Base-by-base conservation (phyloP, 1,284 basidiomycete species). In the Ustilago vetiveriae region DNA sequence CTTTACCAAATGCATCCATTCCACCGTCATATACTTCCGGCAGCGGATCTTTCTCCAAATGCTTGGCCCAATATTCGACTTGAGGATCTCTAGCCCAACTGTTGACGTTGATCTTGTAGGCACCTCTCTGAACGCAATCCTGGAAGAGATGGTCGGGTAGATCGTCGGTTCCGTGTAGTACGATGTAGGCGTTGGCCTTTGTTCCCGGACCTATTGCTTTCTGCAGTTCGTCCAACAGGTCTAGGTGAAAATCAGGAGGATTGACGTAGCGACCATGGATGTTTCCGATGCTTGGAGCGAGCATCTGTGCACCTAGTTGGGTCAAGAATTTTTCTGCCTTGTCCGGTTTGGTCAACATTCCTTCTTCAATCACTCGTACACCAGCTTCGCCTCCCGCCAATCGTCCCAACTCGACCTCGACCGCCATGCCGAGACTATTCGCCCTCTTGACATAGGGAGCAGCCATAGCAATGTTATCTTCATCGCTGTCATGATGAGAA, bases 301-400 rank as follows among this genome's bases (percentile, higher is more conserved):
- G 81, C 55, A 85, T 81, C 53, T 84, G 76, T 1, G 83, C 84
- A 19, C 83, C 84, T n/a, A 84, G 51, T 26, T 59, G 35, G 19
- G 33, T 40, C 16, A 70, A 27, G 37, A 53, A 71, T 17, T 30
- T 54, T 35, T 53, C 47, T 0, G 59, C 51, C 55, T 83, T 84
- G 30, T 63, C 60, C 2, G 83, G 83, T 52, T 84, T 82, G 14
- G 84, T 85, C 39, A 84, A 76, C 75, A 83, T 82, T 7, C 82
- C 83, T 21, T 84, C 83, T 11, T 79, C 75, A 52, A 85, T 83
- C 57, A 82, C 77, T n/a, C 83, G 70, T n/a, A 85, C 75, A 30
- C 84, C 84, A 3, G 83, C 84, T 53, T 85, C 84, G 17, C 84
- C 84, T 23, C 84, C 84, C 44, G 84, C 83, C 29, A 85, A 62